Evolutionary conservation across 2,329 filamentous ascomycete species (phyloP).

Genomic region (Aspergillus sp.): DNA sequence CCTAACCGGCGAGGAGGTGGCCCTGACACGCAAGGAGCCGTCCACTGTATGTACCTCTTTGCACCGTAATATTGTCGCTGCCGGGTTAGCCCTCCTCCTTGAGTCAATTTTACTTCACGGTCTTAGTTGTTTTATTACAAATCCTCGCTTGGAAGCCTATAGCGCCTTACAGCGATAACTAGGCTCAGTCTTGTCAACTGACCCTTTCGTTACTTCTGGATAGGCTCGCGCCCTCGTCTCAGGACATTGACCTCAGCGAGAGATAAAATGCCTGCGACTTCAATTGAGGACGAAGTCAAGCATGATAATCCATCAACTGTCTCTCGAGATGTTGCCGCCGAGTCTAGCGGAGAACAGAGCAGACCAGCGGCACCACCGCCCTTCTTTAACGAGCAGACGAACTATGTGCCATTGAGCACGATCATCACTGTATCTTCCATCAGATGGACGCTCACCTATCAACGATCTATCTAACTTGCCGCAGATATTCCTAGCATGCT

Average conservation of each 20-base stretch:
- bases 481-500: constrained; percentile 60
- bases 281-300: not conserved
- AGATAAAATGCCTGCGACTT: not conserved
- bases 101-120: not conserved
- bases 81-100: not conserved
- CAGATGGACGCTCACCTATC: not conserved
- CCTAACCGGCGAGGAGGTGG: constrained; percentile 4
- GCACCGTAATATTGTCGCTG: not conserved
- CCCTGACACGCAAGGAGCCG: not conserved
- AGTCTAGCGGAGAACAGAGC: not conserved
- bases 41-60: not conserved
- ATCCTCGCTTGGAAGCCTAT: not conserved
- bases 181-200: not conserved
- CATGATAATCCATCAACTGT: constrained; percentile 2
- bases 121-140: not conserved
- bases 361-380: constrained; percentile 13
- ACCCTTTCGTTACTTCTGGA: not conserved
- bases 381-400: constrained; percentile 58
- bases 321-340: constrained; percentile 3
- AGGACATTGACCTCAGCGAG: no score
- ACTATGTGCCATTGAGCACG: constrained; percentile 54
- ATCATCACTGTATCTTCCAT: constrained; percentile 53
- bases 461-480: not conserved
- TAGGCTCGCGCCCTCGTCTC: not conserved
- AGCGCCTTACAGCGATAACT: not conserved